A percentile compares a stretch with the other conserved stretches of the same genome.
Evolutionary conservation across 441 rosid species (phyloP).

Genomic region (Raphanus hybrid): DNA sequence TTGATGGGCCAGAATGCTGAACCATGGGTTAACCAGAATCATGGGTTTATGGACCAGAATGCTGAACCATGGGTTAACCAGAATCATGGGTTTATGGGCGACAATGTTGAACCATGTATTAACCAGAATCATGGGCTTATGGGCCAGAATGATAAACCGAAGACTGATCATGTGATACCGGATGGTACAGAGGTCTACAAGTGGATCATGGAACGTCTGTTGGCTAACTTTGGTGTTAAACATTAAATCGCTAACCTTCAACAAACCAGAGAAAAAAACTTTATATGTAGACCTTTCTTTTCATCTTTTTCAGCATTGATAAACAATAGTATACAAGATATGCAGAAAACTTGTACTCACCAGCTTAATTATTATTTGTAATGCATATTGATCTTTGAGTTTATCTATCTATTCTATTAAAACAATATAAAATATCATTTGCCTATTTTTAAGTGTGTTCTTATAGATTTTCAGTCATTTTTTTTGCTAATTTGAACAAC

Average conservation of each 20-base stretch:
- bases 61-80: too few species aligned
- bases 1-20: too few species aligned
- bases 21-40: too few species aligned
- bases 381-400: not conserved
- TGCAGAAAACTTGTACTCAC: constrained; percentile 5
- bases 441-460: too few species aligned
- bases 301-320: not conserved
- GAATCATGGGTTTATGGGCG: not conserved
- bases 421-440: too few species aligned
- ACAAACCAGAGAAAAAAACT: not conserved
- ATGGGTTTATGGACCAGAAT: too few species aligned
- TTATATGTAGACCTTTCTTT: not conserved
- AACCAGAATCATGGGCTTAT: not conserved
- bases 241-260: not conserved
- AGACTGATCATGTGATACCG: not conserved
- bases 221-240: not conserved
- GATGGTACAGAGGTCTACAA: not conserved
- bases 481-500: too few species aligned
- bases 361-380: not conserved
- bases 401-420: too few species aligned
- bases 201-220: not conserved
- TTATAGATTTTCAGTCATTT: too few species aligned
- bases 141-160: constrained; percentile 11
- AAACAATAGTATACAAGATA: not conserved
- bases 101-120: constrained; percentile 5